Evolutionary conservation across 768 basidiomycete genomes (phyloP), one percentile per base, ranked within the genome.

Genomic region (Agrocybe pediades): DNA sequence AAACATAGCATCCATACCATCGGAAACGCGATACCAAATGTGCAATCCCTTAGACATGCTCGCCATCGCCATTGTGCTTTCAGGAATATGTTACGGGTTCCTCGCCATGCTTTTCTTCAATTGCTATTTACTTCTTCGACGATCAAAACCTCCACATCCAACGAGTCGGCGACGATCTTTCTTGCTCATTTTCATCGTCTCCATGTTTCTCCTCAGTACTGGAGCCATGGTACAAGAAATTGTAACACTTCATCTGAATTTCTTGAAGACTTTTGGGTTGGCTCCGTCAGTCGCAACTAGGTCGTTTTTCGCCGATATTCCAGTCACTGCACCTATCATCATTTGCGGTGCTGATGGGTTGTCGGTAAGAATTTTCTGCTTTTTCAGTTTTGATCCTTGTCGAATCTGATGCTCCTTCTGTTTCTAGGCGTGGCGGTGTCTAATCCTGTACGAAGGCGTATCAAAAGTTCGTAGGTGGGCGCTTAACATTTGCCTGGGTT

Each of bases 221-320:
- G 42, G 51, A 9, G 51, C 51, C 9, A 52, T 52, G 29, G 21
- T 52, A 5, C 42, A 52, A 21, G 51, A 52, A 36, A 39, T 52
- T n/a, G 16, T 36, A 7, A 44, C 17, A 16, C n/a, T 52, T 21
- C 21, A 43, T 19, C 42, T 20, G 27, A 29, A 45, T 19, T 41
- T 52, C 19, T 33, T 52, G 43, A 8, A 42, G 29, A 15, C 21
- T 20, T 30, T 16, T 23, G 29, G 36, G 19, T 7, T 3, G 27
- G n/a, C 6, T 2, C 39, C 21, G 51, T 30, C 20, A 9, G 39
- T 44, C 29, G 9, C 3, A 5, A 30, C 16, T 6, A 24, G 30
- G n/a, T n/a, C 20, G 2, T 44, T 33, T 17, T 44, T 45, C n/a
- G 19, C 23, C 9, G 43, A 27, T 3, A 52, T 44, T 17, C 42